phyloP scores from a whole-genome alignment of 208 protist genomes.

The Wallacemonas rigidus region DNA sequence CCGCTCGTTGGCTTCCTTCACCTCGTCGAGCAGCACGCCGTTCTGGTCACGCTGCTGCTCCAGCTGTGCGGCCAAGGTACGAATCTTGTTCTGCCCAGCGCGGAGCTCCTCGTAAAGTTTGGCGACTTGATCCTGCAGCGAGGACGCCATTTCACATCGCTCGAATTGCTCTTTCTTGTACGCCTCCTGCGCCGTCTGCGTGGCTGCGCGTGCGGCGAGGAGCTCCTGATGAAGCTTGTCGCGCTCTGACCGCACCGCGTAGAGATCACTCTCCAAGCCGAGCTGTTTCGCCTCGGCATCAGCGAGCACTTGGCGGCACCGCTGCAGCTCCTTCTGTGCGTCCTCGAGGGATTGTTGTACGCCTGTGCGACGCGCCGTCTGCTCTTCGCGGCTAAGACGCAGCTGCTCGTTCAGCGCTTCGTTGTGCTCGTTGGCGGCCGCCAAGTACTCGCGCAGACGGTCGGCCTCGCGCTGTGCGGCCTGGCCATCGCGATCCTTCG shows the following conservation, averaged over 20 bases:
- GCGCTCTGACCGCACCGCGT: constrained; percentile 32
- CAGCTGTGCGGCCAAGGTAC: constrained; percentile 28
- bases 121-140: constrained; percentile 48
- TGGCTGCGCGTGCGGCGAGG: constrained; percentile 26
- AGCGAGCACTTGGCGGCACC: constrained; percentile 45
- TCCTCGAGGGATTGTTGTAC: constrained; percentile 31
- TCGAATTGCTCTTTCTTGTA: constrained; percentile 39
- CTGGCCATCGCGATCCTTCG: constrained; percentile 26
- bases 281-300: constrained; percentile 47
- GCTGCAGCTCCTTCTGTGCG: constrained; percentile 52
- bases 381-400: constrained; percentile 22
- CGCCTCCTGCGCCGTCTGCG: constrained; percentile 27
- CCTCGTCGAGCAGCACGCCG: constrained; percentile 24
- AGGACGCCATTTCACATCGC: constrained; percentile 37
- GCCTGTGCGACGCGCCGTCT: constrained; percentile 45
- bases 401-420: constrained; percentile 54
- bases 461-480: constrained; percentile 25
- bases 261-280: constrained; percentile 34
- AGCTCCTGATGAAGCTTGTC: constrained; percentile 33
- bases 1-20: constrained; percentile 32
- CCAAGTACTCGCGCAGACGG: constrained; percentile 42
- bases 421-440: constrained; percentile 54
- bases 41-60: constrained; percentile 40
- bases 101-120: constrained; percentile 52
- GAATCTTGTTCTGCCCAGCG: constrained; percentile 34